phyloP scores from a whole-genome alignment of 345 rosid genomes.

The Corchorus capsularis region DNA sequence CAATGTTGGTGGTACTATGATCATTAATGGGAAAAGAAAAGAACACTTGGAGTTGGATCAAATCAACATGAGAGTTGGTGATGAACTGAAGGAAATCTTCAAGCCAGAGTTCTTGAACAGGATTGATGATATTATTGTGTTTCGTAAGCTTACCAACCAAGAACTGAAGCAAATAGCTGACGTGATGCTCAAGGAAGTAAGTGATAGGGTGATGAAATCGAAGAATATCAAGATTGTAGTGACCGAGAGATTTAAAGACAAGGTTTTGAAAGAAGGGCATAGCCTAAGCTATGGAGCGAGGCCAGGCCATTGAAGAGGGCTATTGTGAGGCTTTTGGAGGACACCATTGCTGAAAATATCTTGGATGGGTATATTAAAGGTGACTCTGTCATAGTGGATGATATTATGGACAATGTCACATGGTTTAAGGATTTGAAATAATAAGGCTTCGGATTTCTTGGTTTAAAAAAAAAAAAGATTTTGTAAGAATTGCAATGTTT shows the following conservation, averaged over 20 bases:
- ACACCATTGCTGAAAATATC: not conserved
- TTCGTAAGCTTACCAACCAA: not conserved
- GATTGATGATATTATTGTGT: not conserved
- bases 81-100: not conserved
- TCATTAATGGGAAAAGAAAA: not conserved
- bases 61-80: not conserved
- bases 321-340: not conserved
- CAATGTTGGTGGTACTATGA: not conserved
- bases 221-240: not conserved
- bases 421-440: no score
- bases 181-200: not conserved
- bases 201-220: not conserved
- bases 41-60: not conserved
- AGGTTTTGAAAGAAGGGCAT: not conserved
- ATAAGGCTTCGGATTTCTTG: no score
- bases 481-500: no score
- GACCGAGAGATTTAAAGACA: not conserved
- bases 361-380: not conserved
- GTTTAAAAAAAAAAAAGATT: no score
- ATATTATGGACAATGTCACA: no score
- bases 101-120: constrained; percentile 14
- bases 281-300: constrained; percentile 13
- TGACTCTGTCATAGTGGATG: no score
- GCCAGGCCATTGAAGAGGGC: not conserved
- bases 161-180: not conserved